Conservation (phyloP, 768 basidiomycete genomes). For the Gelatoporia subvermispora region DNA sequence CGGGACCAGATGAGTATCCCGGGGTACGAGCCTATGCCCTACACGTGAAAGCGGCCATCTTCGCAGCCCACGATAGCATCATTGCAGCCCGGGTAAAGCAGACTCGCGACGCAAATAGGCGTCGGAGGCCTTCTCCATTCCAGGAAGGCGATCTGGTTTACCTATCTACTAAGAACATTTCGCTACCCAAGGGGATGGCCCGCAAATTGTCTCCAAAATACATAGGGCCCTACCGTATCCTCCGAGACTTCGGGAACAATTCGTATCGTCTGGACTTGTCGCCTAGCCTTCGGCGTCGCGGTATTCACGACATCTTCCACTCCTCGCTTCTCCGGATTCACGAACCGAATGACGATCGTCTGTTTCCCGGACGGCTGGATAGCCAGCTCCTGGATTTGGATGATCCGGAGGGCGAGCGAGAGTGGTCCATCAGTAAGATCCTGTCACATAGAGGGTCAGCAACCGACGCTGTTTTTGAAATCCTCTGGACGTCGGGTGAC, state of each 20-base stretch:
- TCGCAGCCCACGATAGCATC: constrained; percentile 33
- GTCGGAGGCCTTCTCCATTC: constrained; percentile 13
- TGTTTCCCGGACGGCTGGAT: constrained; percentile 32
- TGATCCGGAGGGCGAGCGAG: constrained; percentile 9
- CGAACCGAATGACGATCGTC: constrained; percentile 25
- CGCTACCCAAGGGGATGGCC: constrained; percentile 27
- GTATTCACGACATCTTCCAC: constrained; percentile 35
- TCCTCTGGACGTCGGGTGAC: constrained; percentile 31
- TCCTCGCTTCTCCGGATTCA: constrained; percentile 24
- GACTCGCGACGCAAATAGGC: constrained; percentile 25
- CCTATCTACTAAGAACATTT: constrained; percentile 33
- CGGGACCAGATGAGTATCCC: constrained; percentile 8
- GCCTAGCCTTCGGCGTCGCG: constrained; percentile 15
- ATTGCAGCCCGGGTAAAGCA: constrained; percentile 29
- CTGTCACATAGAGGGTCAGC: constrained; percentile 22
- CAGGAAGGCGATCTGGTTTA: constrained; percentile 28
- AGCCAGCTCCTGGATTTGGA: constrained; percentile 20
- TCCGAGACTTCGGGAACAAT: constrained; percentile 15
- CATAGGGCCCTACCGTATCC: constrained; percentile 34
- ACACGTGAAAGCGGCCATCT: constrained; percentile 19
- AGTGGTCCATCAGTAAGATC: constrained; percentile 26
- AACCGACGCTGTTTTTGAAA: constrained; percentile 24
- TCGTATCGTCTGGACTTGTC: constrained; percentile 29
- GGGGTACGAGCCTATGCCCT: constrained; percentile 24
- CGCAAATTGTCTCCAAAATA: constrained; percentile 33